These are phyloP conservation scores for Eutrema heterophyllum DNA, from an alignment of 345 rosid genomes.

Conservation along the genomic window DNA sequence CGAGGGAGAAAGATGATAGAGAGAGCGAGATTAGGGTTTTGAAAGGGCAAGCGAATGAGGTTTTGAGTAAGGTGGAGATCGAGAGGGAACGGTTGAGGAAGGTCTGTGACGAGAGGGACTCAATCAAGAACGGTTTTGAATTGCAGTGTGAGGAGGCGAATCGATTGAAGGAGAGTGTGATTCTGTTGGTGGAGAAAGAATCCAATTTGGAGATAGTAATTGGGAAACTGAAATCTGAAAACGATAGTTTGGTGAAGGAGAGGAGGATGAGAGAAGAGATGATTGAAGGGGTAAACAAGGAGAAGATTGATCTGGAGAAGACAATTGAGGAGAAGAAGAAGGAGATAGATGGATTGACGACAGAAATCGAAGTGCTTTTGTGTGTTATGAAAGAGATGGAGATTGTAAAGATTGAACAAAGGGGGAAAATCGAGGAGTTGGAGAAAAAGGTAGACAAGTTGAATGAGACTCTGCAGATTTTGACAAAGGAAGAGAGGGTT, in stretches of 20 bases:
- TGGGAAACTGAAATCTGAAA: slow-evolving; percentile 30
- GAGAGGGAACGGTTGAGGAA: slow-evolving; percentile 28
- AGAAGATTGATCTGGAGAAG: slow-evolving; percentile 35
- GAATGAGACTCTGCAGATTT: slow-evolving; percentile 26
- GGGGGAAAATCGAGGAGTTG: slow-evolving; percentile 33
- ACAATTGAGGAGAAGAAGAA: slow-evolving; percentile 23
- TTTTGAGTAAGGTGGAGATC: slow-evolving; percentile 29
- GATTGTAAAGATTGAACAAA: slow-evolving; percentile 28
- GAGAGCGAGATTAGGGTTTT: slow-evolving; percentile 38
- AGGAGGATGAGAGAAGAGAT: slow-evolving; percentile 26
- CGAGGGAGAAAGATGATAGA: slow-evolving; percentile 32
- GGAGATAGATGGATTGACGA: slow-evolving; percentile 36
- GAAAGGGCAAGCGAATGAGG: slow-evolving; percentile 30
- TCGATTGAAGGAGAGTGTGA: slow-evolving; percentile 34
- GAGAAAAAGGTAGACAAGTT: slow-evolving; percentile 30
- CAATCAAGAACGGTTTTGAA: slow-evolving; percentile 28
- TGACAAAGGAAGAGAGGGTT: slow-evolving; percentile 38
- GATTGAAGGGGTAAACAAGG: slow-evolving; percentile 16
- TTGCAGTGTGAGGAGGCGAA: slow-evolving; percentile 29
- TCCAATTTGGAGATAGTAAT: slow-evolving; percentile 29
- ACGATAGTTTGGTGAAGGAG: slow-evolving; percentile 33
- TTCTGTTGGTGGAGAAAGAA: slow-evolving; percentile 37
- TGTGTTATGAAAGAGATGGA: slow-evolving; percentile 40
- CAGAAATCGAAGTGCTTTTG: slow-evolving; percentile 29
- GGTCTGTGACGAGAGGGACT: slow-evolving; percentile 46